A percentile compares a stretch with the other conserved stretches of the same genome.
phyloP scores from a whole-genome alignment of 179 eudicot species.

The Amaranthus tricolor region DNA sequence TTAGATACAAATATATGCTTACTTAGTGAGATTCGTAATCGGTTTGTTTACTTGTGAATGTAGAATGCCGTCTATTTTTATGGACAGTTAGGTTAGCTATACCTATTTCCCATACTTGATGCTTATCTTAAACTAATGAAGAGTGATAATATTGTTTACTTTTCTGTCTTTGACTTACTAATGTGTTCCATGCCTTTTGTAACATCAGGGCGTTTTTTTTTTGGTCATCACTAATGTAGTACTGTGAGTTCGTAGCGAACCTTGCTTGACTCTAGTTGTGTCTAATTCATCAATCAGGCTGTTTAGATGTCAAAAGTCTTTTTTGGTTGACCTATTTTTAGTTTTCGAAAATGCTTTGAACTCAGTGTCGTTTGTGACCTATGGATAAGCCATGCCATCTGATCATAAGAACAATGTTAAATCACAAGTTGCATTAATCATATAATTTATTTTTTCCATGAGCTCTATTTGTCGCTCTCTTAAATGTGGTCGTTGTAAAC shows the following conservation, averaged over 20 bases:
- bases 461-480: too few relatives aligned
- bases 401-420: too few relatives aligned
- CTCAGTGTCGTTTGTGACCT: too few relatives aligned
- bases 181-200: constrained; percentile 11
- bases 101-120: not conserved
- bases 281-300: too few relatives aligned
- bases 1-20: too few relatives aligned
- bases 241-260: not conserved
- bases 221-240: not conserved
- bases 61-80: not conserved
- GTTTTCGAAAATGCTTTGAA: too few relatives aligned
- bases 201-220: not conserved
- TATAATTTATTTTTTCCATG: too few relatives aligned
- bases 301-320: too few relatives aligned
- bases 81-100: constrained; percentile 18
- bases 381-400: too few relatives aligned
- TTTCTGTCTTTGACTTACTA: not conserved
- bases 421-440: too few relatives aligned
- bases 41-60: constrained; percentile 17
- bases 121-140: constrained; percentile 2
- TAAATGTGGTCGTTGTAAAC: too few relatives aligned
- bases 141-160: not conserved
- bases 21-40: not conserved
- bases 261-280: not conserved
- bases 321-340: too few relatives aligned